Evolutionary conservation across 2,329 filamentous ascomycete genomes (phyloP).

Genomic region (Pseudogymnoascus destructans): DNA sequence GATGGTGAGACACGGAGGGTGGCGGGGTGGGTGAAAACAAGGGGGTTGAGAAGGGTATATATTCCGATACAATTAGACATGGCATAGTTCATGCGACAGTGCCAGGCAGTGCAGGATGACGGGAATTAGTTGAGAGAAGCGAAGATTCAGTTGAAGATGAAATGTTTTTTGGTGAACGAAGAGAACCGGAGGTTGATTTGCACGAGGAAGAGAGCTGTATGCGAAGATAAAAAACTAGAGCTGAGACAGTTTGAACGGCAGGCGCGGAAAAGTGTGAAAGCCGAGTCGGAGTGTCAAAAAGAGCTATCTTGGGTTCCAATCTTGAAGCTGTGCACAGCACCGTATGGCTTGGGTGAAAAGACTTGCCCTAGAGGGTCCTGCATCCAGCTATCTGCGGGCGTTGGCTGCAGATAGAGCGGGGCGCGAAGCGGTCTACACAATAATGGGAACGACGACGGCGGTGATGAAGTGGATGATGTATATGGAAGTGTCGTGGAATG

Average conservation of each 20-base stretch:
- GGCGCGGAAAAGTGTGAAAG: neutral
- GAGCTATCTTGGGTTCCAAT: neutral
- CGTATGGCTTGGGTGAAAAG: neutral
- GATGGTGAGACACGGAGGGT: neutral
- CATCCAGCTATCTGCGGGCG: neutral
- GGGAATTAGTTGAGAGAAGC: neutral
- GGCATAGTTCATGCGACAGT: too few relatives aligned
- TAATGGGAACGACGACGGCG: neutral
- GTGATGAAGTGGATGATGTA: neutral
- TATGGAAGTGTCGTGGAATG: conserved; percentile 4
- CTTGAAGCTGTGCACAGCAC: neutral
- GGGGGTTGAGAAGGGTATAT: neutral
- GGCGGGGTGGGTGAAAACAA: neutral
- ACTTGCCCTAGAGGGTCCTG: neutral
- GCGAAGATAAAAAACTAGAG: too few relatives aligned
- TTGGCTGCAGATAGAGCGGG: neutral
- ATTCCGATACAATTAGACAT: neutral
- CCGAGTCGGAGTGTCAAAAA: conserved; percentile 4
- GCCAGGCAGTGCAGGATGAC: neutral
- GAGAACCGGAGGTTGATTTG: too few relatives aligned
- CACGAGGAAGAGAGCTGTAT: too few relatives aligned
- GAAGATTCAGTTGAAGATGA: too few relatives aligned
- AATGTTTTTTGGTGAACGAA: too few relatives aligned
- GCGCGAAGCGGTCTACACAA: neutral
- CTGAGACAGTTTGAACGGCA: too few relatives aligned